Conservation (phyloP, 768 basidiomycete genomes). For the Coprinopsis sp. region DNA sequence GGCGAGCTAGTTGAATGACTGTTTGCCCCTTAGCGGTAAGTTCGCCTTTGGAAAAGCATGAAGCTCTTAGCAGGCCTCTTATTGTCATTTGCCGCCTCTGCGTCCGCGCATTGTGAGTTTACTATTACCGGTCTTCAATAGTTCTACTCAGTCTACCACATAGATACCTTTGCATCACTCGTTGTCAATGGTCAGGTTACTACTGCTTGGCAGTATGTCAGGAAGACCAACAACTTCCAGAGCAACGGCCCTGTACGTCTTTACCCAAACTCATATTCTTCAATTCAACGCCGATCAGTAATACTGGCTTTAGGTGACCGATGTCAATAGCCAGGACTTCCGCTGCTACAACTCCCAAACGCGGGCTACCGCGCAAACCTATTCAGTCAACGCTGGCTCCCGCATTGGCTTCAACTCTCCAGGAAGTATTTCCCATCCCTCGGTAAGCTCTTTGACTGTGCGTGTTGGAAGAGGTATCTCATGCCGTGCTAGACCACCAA, state of each 20-base stretch:
- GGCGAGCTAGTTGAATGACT: too few relatives aligned
- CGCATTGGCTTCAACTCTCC: slow-evolving; percentile 38
- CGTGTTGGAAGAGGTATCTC: not conserved
- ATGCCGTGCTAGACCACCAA: slow-evolving; percentile 28
- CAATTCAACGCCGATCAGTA: not conserved
- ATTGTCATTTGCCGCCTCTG: too few relatives aligned
- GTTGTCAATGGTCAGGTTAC: slow-evolving; percentile 36
- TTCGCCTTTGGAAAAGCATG: too few relatives aligned
- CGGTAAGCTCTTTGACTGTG: slow-evolving; percentile 23
- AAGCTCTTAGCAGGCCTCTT: too few relatives aligned
- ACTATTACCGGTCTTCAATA: too few relatives aligned
- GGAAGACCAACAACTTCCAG: slow-evolving; percentile 46
- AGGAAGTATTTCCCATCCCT: slow-evolving; percentile 45
- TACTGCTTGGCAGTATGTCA: slow-evolving; percentile 37
- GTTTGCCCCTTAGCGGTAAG: too few relatives aligned
- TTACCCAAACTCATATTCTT: not conserved
- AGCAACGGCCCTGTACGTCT: slow-evolving; percentile 31
- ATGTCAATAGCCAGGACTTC: slow-evolving; percentile 42
- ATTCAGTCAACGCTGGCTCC: slow-evolving; percentile 41
- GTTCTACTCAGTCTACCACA: too few relatives aligned
- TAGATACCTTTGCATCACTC: slow-evolving; percentile 45
- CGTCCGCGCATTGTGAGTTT: too few relatives aligned
- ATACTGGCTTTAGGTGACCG: slow-evolving; percentile 30
- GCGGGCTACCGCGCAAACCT: slow-evolving; percentile 36
- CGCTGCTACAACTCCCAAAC: slow-evolving; percentile 43